Conservation (phyloP, 1,284 basidiomycete genomes). For the Agroathelia rolfsii region DNA sequence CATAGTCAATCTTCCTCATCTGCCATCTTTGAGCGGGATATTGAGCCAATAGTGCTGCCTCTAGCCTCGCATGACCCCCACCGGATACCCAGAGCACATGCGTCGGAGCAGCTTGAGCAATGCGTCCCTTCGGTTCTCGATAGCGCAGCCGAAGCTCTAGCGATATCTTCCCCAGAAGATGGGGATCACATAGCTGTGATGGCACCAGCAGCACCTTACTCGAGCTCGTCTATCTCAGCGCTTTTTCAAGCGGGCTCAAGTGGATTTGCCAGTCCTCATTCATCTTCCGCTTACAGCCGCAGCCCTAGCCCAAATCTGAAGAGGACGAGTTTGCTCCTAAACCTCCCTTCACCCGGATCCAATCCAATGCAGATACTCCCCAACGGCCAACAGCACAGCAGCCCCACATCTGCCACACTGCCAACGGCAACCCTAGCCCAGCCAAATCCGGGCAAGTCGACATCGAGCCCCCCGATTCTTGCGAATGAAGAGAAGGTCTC, state of each 20-base stretch:
- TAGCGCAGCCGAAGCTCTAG: conserved; percentile 56
- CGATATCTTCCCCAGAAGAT: conserved; percentile 30
- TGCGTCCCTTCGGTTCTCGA: conserved; percentile 69
- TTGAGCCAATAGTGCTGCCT: conserved; percentile 51
- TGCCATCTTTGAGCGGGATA: conserved; percentile 76
- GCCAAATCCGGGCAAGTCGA: no score
- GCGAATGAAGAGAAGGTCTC: no score
- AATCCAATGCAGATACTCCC: conserved; percentile 6
- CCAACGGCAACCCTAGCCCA: no score
- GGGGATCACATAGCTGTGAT: conserved; percentile 48
- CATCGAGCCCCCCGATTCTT: no score
- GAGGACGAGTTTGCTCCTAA: conserved; percentile 32
- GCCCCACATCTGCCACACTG: conserved; percentile 4
- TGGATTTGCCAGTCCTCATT: conserved; percentile 57
- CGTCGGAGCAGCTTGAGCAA: conserved; percentile 60
- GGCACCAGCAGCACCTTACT: conserved; percentile 39
- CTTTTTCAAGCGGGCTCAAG: no score
- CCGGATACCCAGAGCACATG: conserved; percentile 57
- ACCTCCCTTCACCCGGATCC: conserved; percentile 24
- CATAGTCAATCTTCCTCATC: conserved; percentile 65
- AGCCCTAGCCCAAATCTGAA: conserved; percentile 50
- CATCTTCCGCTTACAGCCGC: conserved; percentile 48
- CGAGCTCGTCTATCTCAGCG: conserved; percentile 5
- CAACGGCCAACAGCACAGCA: conserved; percentile 3
- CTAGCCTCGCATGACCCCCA: conserved; percentile 39